These are phyloP conservation scores for Alternaria sp. DNA, from an alignment of 2,329 filamentous ascomycete species.

Conservation along the genomic window DNA sequence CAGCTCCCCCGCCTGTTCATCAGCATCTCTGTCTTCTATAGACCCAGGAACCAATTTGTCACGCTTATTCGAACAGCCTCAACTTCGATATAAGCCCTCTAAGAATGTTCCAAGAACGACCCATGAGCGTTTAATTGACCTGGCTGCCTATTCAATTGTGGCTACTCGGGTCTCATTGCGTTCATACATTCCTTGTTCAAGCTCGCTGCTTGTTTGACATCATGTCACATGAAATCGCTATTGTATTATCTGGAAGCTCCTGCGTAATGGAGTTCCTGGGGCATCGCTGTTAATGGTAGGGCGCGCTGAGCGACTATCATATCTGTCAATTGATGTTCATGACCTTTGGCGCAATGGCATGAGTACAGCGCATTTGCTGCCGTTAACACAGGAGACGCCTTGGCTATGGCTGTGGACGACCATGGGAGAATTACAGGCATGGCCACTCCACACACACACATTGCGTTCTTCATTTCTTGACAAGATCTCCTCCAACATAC, in stretches of 20 bases:
- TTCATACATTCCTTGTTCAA: slow-evolving; percentile 37
- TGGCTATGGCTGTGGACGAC: background rate
- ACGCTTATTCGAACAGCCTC: slow-evolving; percentile 50
- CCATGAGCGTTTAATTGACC: slow-evolving; percentile 52
- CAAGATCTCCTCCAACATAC: background rate
- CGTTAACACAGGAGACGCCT: background rate
- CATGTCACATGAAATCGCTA: background rate
- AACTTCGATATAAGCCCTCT: slow-evolving; percentile 52
- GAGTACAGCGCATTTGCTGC: background rate
- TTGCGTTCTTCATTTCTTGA: background rate
- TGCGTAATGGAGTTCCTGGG: background rate
- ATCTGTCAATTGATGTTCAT: background rate
- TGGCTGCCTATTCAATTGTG: slow-evolving; percentile 42
- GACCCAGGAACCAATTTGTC: slow-evolving; percentile 51
- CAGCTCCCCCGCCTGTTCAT: background rate
- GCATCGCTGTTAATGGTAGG: background rate
- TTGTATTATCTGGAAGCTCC: background rate
- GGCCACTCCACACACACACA: background rate
- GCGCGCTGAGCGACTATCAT: background rate
- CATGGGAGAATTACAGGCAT: background rate
- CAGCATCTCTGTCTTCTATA: background rate
- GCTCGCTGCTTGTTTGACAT: background rate
- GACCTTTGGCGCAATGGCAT: background rate
- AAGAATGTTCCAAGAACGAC: slow-evolving; percentile 52
- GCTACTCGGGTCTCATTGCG: slow-evolving; percentile 52